A percentile compares a stretch with the other conserved stretches of the same genome.
phyloP scores from a whole-genome alignment of 2,329 filamentous ascomycete genomes.

The Tolypocladium cylindrosporum region DNA sequence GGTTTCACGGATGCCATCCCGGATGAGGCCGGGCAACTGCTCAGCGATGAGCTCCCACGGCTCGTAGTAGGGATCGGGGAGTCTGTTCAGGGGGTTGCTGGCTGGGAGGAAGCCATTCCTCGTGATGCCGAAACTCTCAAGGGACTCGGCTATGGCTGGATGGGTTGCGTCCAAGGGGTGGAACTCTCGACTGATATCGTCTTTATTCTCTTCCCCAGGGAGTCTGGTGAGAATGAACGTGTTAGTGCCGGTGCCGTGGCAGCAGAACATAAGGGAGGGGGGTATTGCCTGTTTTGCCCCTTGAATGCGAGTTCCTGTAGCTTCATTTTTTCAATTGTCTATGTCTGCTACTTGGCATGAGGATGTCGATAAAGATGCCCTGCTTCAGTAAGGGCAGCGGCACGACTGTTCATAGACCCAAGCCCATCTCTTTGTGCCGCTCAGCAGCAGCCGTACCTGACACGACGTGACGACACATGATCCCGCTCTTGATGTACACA shows the following conservation, averaged over 20 bases:
- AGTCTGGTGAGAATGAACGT: no score
- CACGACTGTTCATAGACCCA: not conserved
- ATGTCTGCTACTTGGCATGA: not conserved
- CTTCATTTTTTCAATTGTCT: no score
- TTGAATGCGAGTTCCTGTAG: no score
- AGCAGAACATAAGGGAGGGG: no score
- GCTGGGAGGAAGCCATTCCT: conserved; percentile 69
- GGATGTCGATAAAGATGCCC: not conserved
- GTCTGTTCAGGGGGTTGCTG: conserved; percentile 49
- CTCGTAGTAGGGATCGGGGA: conserved; percentile 64
- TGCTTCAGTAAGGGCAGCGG: not conserved
- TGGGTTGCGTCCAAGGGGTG: no score
- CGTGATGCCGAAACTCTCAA: conserved; percentile 27
- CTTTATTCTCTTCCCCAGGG: no score
- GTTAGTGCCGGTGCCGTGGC: no score
- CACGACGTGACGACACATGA: not conserved
- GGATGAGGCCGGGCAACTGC: conserved; percentile 59
- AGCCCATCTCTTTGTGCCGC: not conserved
- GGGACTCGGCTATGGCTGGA: not conserved
- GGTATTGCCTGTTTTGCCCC: no score
- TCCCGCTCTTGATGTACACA: not conserved
- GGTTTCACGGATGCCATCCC: conserved; percentile 51
- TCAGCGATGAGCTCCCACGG: conserved; percentile 67
- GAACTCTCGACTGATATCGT: no score
- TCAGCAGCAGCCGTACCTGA: not conserved